Base-by-base conservation (phyloP, 495 filamentous ascomycete genomes). In the Bacidia rubella region DNA sequence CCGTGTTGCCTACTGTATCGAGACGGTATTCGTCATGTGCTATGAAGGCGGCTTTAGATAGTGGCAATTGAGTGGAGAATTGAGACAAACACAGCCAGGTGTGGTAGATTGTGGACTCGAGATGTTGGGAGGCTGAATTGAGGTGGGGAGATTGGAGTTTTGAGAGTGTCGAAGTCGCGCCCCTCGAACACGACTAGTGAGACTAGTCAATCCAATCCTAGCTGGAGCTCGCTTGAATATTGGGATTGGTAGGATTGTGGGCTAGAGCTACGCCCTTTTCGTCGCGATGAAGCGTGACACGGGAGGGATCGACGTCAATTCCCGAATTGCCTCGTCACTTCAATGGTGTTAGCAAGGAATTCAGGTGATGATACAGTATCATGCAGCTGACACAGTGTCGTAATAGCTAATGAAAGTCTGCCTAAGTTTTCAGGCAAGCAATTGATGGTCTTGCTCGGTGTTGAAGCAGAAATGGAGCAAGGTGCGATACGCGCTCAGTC, bases 271-370 rank as follows among this genome's bases (percentile, higher is more conserved):
- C 3, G n/a, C n/a, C 43, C 22, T 2, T 19, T 47, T 12, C 43
- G 3, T 47, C 45, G 45, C 45, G 45, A 23, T 25, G 20, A 24
- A 26, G 47, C 47, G 22, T 50, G 47, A 17, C n/a, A 38, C n/a
- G 47, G 17, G 25, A 50, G 25, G 23, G 41, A 44, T n/a, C 17
- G 17, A 17, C 29, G 29, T 35, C 15, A 15, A n/a, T n/a, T n/a
- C n/a, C n/a, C n/a, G n/a, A n/a, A n/a, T n/a, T n/a, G n/a, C n/a
- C n/a, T 35, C 29, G 29, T 7, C 29, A 15, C 29, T 35, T 35
- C 29, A 35, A 15, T 35, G 29, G 29, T 7, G 29, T 35, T 35
- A 35, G 29, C 29, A 35, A 15, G 29, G 29, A 35, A 7, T 35
- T 35, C 29, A 5, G 15, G 29, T 15, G 15, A 35, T 35, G 29